A percentile compares a stretch with the other conserved stretches of the same genome.
Conservation (phyloP, 2,329 filamentous ascomycete species). For the Pleomassaria siparia region DNA sequence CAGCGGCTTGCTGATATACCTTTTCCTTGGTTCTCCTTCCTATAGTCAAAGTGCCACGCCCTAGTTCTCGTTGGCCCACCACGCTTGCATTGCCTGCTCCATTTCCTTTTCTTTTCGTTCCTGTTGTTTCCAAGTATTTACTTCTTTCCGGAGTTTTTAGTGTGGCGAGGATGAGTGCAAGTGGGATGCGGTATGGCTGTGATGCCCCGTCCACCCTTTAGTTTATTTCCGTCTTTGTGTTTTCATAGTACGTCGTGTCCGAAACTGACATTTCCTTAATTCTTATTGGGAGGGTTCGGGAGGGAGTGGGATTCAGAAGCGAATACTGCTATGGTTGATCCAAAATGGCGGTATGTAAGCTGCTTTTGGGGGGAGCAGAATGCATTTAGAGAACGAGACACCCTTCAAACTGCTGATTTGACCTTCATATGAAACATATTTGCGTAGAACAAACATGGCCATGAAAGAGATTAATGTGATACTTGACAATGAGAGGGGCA, state of each 20-base stretch:
- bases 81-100: constrained; percentile 9
- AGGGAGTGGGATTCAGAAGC: neutral
- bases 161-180: constrained; percentile 1
- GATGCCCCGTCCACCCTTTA: constrained; percentile 1
- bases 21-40: constrained; percentile 9
- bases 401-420: constrained; percentile 4
- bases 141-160: constrained; percentile 1
- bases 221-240: constrained; percentile 1
- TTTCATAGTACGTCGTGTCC: neutral
- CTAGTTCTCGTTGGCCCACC: constrained; percentile 4
- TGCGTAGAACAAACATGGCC: too few relatives aligned
- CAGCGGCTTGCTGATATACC: constrained; percentile 31
- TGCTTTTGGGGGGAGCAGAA: constrained; percentile 14
- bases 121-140: neutral
- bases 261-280: neutral
- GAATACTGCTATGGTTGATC: constrained; percentile 18
- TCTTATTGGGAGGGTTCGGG: neutral
- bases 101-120: neutral
- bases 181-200: neutral
- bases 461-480: too few relatives aligned
- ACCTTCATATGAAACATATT: neutral
- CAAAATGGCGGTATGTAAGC: constrained; percentile 13
- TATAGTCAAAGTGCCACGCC: constrained; percentile 6
- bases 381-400: constrained; percentile 19
- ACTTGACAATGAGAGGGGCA: too few relatives aligned